Conservation (phyloP, 495 filamentous ascomycete genomes). For the Margaritispora aquatica region DNA sequence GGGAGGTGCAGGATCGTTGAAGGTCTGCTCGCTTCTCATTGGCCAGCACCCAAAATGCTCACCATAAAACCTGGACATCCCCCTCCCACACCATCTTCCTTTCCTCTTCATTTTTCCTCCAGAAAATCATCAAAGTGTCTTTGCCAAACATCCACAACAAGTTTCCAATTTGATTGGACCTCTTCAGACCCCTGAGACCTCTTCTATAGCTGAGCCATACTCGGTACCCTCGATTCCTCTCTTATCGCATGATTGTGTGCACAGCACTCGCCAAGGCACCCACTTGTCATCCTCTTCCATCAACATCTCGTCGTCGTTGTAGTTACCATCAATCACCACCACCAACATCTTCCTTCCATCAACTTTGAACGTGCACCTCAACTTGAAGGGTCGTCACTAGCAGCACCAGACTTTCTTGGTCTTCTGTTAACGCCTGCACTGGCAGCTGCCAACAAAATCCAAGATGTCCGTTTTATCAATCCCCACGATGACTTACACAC, state of each 20-base stretch:
- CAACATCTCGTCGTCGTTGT: slow-evolving; percentile 11
- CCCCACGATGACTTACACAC: background rate
- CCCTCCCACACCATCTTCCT: slow-evolving; percentile 21
- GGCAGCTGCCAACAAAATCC: background rate
- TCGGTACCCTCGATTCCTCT: slow-evolving; percentile 26
- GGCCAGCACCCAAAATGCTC: slow-evolving; percentile 7
- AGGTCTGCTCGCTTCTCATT: slow-evolving; percentile 8
- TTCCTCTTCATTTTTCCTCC: slow-evolving; percentile 15
- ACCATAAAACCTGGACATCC: slow-evolving; percentile 20
- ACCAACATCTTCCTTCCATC: slow-evolving; percentile 8
- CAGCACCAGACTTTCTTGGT: background rate
- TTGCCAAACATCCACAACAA: slow-evolving; percentile 12
- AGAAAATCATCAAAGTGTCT: background rate
- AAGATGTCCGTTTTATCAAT: background rate
- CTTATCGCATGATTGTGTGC: slow-evolving; percentile 14
- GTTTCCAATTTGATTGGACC: slow-evolving; percentile 15
- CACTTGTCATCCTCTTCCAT: slow-evolving; percentile 10
- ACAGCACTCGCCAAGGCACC: slow-evolving; percentile 12
- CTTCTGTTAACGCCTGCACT: background rate
- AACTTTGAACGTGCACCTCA: background rate
- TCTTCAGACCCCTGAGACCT: slow-evolving; percentile 7
- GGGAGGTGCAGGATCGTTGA: slow-evolving; percentile 8
- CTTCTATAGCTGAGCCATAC: slow-evolving; percentile 13
- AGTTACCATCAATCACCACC: slow-evolving; percentile 10
- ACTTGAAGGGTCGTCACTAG: background rate